Base-by-base conservation (phyloP, 2,329 filamentous ascomycete species). In the Plectosphaerella plurivora region DNA sequence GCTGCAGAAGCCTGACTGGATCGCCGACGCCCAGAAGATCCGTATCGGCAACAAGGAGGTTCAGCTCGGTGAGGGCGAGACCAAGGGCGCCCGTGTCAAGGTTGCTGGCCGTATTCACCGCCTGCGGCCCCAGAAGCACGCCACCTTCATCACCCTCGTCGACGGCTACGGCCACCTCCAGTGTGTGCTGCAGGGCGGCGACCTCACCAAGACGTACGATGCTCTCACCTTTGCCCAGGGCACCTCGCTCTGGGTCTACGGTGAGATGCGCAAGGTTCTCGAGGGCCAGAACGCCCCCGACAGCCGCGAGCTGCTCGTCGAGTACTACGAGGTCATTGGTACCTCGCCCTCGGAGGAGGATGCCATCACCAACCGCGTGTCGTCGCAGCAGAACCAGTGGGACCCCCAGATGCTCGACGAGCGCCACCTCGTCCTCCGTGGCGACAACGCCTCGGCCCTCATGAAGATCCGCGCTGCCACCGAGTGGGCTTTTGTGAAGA, bases 131-230 rank as follows among this genome's bases (percentile, higher is more conserved):
- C 92, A 96, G 73, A 94, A 93, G 72, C 86, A 89, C 65, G 82
- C 90, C 58, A 86, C 91, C 52, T 97, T 96, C 72, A 78, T 96
- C 65, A 93, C 87, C n/a, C 75, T 96, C 57, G 79, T 86, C 57
- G 90, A 95, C 66, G 92, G 92, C 53, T 89, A 92, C 64, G 89
- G 88, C 51, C 86, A 86, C 64, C 78, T 97, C 68, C 91, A 96
- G 76, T 92, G 90, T 65, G 81, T 96, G 56, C 75, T 97, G 60
- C 81, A 84, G 51, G 71, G 78, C 3, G 91, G 91, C 53, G 80
- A 91, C 57, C 79, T 97, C 61, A 87, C 90, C 60, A 91, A 91
- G 77, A 93, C 89, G n/a, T 95, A 95, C 75, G 91, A 96, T 65
- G 89, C 90, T 56, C 76, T 96, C 61, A 91, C 88, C 22, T 82